Percentiles rank a stretch among this genome's conserved stretches.
These are phyloP conservation scores for Lachnellula arida DNA, from an alignment of 2,329 filamentous ascomycete species.

Conservation along the genomic window DNA sequence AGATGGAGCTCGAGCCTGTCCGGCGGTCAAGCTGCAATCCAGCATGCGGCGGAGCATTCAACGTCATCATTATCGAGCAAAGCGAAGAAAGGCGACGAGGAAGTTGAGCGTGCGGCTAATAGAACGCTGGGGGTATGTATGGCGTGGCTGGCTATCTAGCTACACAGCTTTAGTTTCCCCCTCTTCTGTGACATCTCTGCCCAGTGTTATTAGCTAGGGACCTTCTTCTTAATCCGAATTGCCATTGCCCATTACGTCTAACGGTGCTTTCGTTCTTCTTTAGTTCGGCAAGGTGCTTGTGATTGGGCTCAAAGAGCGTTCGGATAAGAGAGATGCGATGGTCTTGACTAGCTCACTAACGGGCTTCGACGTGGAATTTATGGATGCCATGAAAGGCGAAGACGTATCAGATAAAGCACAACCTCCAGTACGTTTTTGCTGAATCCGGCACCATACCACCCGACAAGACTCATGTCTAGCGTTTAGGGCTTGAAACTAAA, in stretches of 20 bases:
- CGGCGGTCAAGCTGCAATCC: neutral
- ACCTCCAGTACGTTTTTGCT: conserved; percentile 21
- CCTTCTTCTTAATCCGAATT: neutral
- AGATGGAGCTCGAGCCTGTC: neutral
- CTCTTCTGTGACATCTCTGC: too few relatives aligned
- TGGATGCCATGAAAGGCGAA: conserved; percentile 40
- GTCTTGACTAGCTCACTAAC: conserved; percentile 39
- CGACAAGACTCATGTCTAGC: neutral
- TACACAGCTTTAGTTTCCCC: too few relatives aligned
- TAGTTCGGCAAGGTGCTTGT: conserved; percentile 42
- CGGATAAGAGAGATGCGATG: conserved; percentile 46
- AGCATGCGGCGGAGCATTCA: neutral
- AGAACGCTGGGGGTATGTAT: neutral
- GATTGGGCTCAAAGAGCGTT: conserved; percentile 42
- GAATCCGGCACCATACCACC: neutral
- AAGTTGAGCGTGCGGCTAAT: neutral
- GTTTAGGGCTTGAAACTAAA: conserved; percentile 14
- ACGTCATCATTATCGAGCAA: too few relatives aligned
- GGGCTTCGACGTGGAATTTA: conserved; percentile 40
- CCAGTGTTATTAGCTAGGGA: neutral
- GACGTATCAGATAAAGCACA: conserved; percentile 39
- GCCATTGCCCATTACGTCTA: neutral
- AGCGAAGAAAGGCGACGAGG: neutral
- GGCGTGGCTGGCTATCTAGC: neutral
- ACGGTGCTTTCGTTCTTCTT: neutral